These are phyloP conservation scores for Myriosclerotinia scirpicola DNA, from an alignment of 2,329 filamentous ascomycete species.

Conservation along the genomic window DNA sequence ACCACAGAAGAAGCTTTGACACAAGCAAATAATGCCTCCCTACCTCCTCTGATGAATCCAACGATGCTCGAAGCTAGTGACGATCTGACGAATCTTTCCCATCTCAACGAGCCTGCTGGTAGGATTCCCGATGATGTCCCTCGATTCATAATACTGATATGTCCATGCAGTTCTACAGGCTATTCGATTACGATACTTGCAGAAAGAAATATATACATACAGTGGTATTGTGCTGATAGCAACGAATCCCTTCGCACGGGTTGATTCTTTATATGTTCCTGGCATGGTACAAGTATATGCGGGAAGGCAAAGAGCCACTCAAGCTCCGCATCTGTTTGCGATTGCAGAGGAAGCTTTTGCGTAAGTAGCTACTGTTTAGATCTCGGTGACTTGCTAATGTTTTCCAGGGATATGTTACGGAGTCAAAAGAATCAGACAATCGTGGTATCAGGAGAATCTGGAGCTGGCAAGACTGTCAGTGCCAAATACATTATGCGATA, in stretches of 20 bases:
- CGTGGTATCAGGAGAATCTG: conserved; percentile 98
- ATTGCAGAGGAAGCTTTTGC: conserved; percentile 99
- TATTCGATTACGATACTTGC: conserved; percentile 92
- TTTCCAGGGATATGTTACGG: conserved; percentile 84
- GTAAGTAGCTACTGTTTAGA: conserved; percentile 52
- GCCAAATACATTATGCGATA: conserved; percentile 99
- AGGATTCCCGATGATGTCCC: conserved; percentile 41
- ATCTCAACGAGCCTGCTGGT: conserved; percentile 98
- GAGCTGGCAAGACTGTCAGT: conserved; percentile 98
- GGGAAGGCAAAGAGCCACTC: conserved; percentile 92
- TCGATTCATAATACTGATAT: conserved; percentile 27
- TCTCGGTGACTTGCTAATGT: conserved; percentile 43
- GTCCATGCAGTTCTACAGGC: conserved; percentile 78
- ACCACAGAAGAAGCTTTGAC: conserved; percentile 75
- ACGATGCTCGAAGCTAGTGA: conserved; percentile 98
- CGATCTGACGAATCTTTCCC: conserved; percentile 93
- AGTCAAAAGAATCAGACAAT: conserved; percentile 97
- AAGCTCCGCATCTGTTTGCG: conserved; percentile 96
- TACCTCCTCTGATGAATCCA: conserved; percentile 97
- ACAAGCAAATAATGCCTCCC: conserved; percentile 70
- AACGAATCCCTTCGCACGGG: conserved; percentile 94
- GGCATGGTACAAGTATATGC: conserved; percentile 99
- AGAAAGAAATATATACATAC: conserved; percentile 99
- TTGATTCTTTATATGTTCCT: conserved; percentile 96
- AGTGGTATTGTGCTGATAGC: conserved; percentile 98